Evolutionary conservation across 2,329 filamentous ascomycete species (phyloP).

Genomic region (Rosellinia necatrix): DNA sequence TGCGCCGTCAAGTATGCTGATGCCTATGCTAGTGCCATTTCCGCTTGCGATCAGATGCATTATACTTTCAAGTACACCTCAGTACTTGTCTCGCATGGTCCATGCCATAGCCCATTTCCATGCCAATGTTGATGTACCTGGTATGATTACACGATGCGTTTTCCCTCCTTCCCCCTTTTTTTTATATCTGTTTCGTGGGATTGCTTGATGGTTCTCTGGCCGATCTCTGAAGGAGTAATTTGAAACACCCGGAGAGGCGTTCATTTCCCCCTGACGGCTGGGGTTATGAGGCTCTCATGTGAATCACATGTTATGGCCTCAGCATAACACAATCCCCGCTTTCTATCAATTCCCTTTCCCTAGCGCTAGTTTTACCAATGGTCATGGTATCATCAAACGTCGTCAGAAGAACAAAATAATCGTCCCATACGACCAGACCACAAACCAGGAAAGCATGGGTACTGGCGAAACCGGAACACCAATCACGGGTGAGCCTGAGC

Average conservation of each 20-base stretch:
- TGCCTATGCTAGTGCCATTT: conserved; percentile 21
- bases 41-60: conserved; percentile 6
- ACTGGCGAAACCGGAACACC: neutral
- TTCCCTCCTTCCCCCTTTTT: neutral
- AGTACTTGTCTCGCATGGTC: conserved; percentile 5
- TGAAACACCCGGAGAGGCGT: neutral
- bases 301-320: conserved; percentile 5
- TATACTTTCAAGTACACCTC: conserved; percentile 15
- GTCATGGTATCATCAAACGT: conserved; percentile 24
- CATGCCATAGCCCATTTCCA: neutral
- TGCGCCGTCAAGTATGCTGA: conserved; percentile 24
- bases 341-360: neutral
- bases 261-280: neutral
- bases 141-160: conserved; percentile 5
- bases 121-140: conserved; percentile 3
- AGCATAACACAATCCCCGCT: neutral
- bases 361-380: conserved; percentile 7
- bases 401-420: neutral
- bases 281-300: neutral
- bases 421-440: neutral
- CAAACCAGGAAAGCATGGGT: neutral
- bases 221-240: neutral
- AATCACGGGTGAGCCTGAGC: neutral
- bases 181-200: neutral
- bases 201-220: neutral